A percentile compares a stretch with the other conserved stretches of the same genome.
Conservation (phyloP, 805 yeast species). For the Cyberlindnera veronae region DNA sequence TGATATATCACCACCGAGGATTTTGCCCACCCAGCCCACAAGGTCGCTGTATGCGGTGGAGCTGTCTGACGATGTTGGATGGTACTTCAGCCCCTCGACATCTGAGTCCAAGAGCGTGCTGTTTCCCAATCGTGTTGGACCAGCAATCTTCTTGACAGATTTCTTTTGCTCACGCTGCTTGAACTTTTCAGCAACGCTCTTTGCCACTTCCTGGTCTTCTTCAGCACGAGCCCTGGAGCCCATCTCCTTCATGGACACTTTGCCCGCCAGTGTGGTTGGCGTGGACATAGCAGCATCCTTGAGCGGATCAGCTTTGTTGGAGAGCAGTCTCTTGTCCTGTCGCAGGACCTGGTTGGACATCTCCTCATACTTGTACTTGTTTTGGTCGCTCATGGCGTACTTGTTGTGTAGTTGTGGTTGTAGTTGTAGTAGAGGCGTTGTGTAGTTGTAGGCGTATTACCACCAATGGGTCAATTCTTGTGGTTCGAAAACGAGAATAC, state of each 20-base stretch:
- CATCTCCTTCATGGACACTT: slow-evolving; percentile 64
- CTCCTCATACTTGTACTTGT: slow-evolving; percentile 56
- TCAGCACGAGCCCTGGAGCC: slow-evolving; percentile 40
- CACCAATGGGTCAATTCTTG: too few species aligned
- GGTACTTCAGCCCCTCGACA: slow-evolving; percentile 53
- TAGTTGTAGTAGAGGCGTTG: too few species aligned
- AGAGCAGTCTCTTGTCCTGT: slow-evolving; percentile 51
- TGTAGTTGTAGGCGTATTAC: too few species aligned
- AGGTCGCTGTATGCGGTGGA: slow-evolving; percentile 50
- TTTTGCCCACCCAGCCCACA: slow-evolving; percentile 53
- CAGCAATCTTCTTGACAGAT: slow-evolving; percentile 20
- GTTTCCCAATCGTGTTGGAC: slow-evolving; percentile 5
- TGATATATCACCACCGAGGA: slow-evolving; percentile 68
- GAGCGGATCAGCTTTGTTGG: slow-evolving; percentile 35
- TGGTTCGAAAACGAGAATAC: too few species aligned
- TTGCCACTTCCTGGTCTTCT: slow-evolving; percentile 16
- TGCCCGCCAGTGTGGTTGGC: slow-evolving; percentile 73
- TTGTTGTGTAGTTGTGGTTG: background rate
- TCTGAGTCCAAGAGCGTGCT: slow-evolving; percentile 32
- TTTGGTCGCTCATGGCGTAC: background rate
- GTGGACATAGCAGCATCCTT: slow-evolving; percentile 50
- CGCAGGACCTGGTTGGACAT: slow-evolving; percentile 75
- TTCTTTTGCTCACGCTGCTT: slow-evolving; percentile 19
- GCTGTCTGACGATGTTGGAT: slow-evolving; percentile 57
- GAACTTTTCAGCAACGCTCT: slow-evolving; percentile 18